Evolutionary conservation across 768 basidiomycete genomes (phyloP).

Genomic region (Amanita pseudoporphyria): DNA sequence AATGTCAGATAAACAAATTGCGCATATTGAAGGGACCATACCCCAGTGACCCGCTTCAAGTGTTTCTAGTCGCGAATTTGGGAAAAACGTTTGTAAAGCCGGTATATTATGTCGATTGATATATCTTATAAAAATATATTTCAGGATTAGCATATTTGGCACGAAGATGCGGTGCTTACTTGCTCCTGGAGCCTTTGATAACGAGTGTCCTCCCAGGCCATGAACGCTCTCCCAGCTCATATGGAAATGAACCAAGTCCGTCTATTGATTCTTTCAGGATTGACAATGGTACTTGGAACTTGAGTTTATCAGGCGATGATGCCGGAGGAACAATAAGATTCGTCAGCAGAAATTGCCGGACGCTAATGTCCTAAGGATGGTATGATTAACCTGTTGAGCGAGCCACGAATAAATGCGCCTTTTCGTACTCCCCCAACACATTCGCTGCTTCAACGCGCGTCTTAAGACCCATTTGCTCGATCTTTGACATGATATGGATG

Average conservation of each 20-base stretch:
- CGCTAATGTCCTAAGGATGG: constrained; percentile 48
- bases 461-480: constrained; percentile 48
- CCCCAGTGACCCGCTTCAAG: constrained; percentile 87
- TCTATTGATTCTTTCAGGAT: constrained; percentile 52
- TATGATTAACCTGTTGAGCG: not conserved
- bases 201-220: constrained; percentile 60
- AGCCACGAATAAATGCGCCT: constrained; percentile 25
- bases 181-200: constrained; percentile 73
- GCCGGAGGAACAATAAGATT: constrained; percentile 45
- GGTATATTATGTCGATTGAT: constrained; percentile 66
- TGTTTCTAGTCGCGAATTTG: constrained; percentile 47
- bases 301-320: constrained; percentile 25
- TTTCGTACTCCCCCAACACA: constrained; percentile 51
- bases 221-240: constrained; percentile 38
- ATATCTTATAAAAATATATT: constrained; percentile 39
- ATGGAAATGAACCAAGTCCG: constrained; percentile 76
- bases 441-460: constrained; percentile 64
- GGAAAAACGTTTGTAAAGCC: constrained; percentile 61
- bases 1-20: not conserved
- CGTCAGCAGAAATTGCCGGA: constrained; percentile 80
- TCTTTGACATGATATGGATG: constrained; percentile 45
- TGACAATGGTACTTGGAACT: constrained; percentile 67
- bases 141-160: not conserved
- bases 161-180: constrained; percentile 27
- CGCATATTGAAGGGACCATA: constrained; percentile 22